Evolutionary conservation across 495 filamentous ascomycete species (phyloP).

Genomic region (Xylaria intraflava): DNA sequence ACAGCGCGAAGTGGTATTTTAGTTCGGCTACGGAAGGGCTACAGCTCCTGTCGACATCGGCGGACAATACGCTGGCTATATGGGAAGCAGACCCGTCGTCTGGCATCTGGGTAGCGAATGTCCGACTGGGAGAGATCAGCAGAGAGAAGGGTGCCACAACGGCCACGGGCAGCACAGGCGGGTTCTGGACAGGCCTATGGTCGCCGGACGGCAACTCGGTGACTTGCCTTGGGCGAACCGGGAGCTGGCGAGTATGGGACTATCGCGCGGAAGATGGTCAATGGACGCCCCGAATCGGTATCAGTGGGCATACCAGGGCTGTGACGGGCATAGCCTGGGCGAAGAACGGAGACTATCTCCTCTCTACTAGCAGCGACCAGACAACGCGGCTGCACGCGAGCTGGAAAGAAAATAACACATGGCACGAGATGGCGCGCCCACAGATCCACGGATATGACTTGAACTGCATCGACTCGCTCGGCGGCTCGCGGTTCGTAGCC

Average conservation of each 20-base stretch:
- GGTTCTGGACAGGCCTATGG: slow-evolving; percentile 96
- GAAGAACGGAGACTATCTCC: slow-evolving; percentile 70
- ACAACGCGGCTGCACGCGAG: slow-evolving; percentile 88
- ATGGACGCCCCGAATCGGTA: slow-evolving; percentile 71
- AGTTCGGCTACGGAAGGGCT: slow-evolving; percentile 36
- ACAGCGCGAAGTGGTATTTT: slow-evolving; percentile 66
- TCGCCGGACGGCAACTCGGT: slow-evolving; percentile 68
- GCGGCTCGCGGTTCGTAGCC: slow-evolving; percentile 69
- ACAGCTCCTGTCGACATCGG: slow-evolving; percentile 83
- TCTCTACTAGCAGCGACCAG: slow-evolving; percentile 87
- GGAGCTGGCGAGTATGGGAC: slow-evolving; percentile 85
- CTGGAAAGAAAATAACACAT: slow-evolving; percentile 61
- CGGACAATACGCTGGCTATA: slow-evolving; percentile 88
- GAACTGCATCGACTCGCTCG: slow-evolving; percentile 80
- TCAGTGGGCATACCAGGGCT: slow-evolving; percentile 76
- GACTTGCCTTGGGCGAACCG: slow-evolving; percentile 79
- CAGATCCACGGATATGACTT: slow-evolving; percentile 98
- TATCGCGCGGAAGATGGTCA: slow-evolving; percentile 40
- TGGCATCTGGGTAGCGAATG: slow-evolving; percentile 80
- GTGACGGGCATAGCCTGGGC: slow-evolving; percentile 81
- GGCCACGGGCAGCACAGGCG: slow-evolving; percentile 89
- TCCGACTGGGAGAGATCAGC: slow-evolving; percentile 87
- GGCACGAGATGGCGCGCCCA: slow-evolving; percentile 94
- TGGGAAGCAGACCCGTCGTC: slow-evolving; percentile 80
- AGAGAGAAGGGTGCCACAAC: slow-evolving; percentile 90